A percentile compares a stretch with the other conserved stretches of the same genome.
Conservation (phyloP, 2,329 filamentous ascomycete species). For the Trichoderma atroviride region DNA sequence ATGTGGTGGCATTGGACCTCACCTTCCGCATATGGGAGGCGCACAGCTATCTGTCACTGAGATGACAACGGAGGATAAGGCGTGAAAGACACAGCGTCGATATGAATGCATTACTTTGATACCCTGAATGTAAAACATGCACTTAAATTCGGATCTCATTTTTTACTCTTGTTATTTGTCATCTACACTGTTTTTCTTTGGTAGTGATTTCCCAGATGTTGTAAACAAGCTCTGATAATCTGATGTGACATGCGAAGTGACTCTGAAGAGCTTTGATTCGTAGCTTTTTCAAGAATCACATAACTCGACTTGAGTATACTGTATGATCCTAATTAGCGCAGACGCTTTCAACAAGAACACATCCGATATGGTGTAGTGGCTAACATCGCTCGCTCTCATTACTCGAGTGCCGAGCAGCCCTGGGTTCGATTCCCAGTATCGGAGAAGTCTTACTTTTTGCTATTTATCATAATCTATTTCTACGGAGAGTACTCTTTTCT, state of each 20-base stretch:
- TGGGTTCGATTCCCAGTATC: constrained; percentile 30
- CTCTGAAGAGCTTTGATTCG: no score
- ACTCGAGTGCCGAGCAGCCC: constrained; percentile 28
- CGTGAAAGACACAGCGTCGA: neutral
- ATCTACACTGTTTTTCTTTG: neutral
- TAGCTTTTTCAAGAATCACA: no score
- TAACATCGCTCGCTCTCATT: constrained; percentile 40
- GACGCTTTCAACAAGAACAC: neutral
- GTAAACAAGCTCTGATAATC: neutral
- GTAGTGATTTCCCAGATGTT: neutral
- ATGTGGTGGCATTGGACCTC: neutral
- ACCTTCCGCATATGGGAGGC: no score
- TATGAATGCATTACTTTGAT: neutral
- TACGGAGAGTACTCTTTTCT: neutral
- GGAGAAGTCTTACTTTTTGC: constrained; percentile 15
- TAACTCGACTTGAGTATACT: neutral
- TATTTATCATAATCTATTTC: neutral
- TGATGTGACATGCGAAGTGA: neutral
- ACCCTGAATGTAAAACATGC: neutral
- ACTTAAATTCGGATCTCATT: neutral
- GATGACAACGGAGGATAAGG: neutral
- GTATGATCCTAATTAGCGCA: neutral
- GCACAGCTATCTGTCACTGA: neutral
- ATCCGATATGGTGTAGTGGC: constrained; percentile 44
- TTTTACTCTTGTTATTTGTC: neutral